These are phyloP conservation scores for Marasmius tenuissimus DNA, from an alignment of 1,284 basidiomycete genomes.

Conservation along the genomic window DNA sequence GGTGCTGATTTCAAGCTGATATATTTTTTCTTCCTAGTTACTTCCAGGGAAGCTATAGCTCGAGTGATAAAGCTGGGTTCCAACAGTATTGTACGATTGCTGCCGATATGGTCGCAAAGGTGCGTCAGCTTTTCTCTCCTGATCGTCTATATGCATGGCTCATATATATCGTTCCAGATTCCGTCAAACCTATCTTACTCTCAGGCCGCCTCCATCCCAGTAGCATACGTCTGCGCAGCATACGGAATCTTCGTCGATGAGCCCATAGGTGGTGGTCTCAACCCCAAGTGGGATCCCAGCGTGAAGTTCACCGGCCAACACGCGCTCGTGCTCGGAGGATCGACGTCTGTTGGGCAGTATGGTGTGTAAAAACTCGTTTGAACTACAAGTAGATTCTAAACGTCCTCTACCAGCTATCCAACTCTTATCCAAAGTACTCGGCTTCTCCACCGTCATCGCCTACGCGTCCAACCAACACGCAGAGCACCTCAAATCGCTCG, in stretches of 20 bases:
- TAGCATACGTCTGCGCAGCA: slow-evolving; percentile 2
- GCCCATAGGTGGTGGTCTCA: slow-evolving; percentile 7
- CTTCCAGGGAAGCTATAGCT: slow-evolving; percentile 3
- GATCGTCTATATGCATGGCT: not conserved
- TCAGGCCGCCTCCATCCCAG: slow-evolving; percentile 5
- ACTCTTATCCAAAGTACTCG: slow-evolving; percentile 2
- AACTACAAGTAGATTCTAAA: not conserved
- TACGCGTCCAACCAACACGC: slow-evolving; percentile 7
- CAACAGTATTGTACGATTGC: slow-evolving; percentile 7
- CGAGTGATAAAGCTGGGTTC: slow-evolving; percentile 3
- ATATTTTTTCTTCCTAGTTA: not conserved
- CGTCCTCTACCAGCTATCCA: slow-evolving; percentile 6
- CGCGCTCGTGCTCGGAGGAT: slow-evolving; percentile 9
- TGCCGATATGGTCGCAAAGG: slow-evolving; percentile 5
- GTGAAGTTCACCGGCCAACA: slow-evolving; percentile 4
- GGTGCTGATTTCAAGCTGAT: not conserved
- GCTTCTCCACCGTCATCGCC: slow-evolving; percentile 6
- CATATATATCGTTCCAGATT: not conserved
- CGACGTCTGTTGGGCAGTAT: slow-evolving; percentile 12
- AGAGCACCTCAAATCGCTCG: slow-evolving; percentile 2
- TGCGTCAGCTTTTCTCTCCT: not conserved
- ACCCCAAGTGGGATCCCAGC: slow-evolving; percentile 5
- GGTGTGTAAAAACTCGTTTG: slow-evolving; percentile 1
- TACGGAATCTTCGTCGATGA: not conserved
- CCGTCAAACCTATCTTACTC: slow-evolving; percentile 1